Conservation (phyloP, 176 grass and related monocot species). For the Guadua angustifolia region DNA sequence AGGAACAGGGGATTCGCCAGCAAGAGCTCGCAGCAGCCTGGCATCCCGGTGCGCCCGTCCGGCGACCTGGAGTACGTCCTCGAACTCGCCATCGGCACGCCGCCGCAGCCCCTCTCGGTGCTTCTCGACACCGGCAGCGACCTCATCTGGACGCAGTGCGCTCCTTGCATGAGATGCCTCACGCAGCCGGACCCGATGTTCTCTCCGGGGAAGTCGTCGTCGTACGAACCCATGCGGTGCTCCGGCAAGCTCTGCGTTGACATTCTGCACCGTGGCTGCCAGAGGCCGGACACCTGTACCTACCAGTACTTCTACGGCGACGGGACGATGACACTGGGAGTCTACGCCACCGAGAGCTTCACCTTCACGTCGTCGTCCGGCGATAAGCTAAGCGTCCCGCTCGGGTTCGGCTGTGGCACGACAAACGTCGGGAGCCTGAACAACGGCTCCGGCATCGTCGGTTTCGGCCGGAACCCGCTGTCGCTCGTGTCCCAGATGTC, state of each 20-base stretch:
- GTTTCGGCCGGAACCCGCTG: slow-evolving; percentile 53
- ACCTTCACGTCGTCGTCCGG: slow-evolving; percentile 57
- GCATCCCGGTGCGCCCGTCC: slow-evolving; percentile 43
- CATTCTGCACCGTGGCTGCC: slow-evolving; percentile 49
- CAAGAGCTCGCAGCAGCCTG: background rate
- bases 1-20: background rate
- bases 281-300: slow-evolving; percentile 45
- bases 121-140: slow-evolving; percentile 80
- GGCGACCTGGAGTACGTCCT: slow-evolving; percentile 61
- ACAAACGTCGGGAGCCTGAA: slow-evolving; percentile 57
- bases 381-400: slow-evolving; percentile 5
- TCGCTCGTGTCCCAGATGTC: slow-evolving; percentile 75
- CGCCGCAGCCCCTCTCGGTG: slow-evolving; percentile 45
- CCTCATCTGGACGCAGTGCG: slow-evolving; percentile 91
- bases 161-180: slow-evolving; percentile 61
- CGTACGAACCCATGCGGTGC: slow-evolving; percentile 62
- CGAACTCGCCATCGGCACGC: slow-evolving; percentile 67
- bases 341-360: slow-evolving; percentile 58
- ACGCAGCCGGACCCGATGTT: slow-evolving; percentile 56
- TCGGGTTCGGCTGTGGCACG: slow-evolving; percentile 67
- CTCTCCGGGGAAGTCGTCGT: slow-evolving; percentile 50
- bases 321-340: slow-evolving; percentile 50
- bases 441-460: slow-evolving; percentile 68
- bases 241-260: slow-evolving; percentile 51
- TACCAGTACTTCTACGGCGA: slow-evolving; percentile 74